Conservation (phyloP, 257 asterid species). For the Henckelia pumila region DNA sequence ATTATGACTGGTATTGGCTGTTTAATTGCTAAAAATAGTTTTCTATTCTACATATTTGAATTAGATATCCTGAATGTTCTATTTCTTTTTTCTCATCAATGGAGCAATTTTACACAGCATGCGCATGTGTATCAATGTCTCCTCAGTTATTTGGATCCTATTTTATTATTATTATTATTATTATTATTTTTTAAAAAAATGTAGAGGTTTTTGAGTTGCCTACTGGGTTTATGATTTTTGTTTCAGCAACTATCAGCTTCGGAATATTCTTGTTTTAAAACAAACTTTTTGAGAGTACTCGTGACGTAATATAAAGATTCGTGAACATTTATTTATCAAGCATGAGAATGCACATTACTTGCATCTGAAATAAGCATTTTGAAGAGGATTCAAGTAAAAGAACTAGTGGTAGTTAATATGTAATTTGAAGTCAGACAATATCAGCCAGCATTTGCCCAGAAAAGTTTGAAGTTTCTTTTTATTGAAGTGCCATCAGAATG, state of each 20-base stretch:
- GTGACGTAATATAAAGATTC: not conserved
- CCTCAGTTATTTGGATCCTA: not conserved
- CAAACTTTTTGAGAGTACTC: constrained; percentile 14
- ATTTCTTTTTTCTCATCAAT: not conserved
- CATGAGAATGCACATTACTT: constrained; percentile 5
- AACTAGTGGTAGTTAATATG: constrained; percentile 18
- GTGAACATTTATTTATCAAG: constrained; percentile 5
- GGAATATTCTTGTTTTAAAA: not conserved
- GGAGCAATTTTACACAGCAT: not conserved
- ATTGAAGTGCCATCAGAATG: not conserved
- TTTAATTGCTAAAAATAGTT: not conserved
- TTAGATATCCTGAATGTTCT: not conserved
- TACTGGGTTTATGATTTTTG: not conserved
- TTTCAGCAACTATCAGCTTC: constrained; percentile 3
- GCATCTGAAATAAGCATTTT: constrained; percentile 12
- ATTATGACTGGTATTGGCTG: not conserved
- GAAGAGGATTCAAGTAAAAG: constrained; percentile 10
- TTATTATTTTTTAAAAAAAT: not conserved
- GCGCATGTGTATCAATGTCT: not conserved
- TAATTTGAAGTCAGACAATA: constrained; percentile 14
- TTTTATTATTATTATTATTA: too few species aligned
- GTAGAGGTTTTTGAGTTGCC: not conserved
- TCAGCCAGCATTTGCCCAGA: constrained; percentile 12
- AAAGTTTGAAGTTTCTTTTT: constrained; percentile 12
- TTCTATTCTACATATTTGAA: not conserved